These are phyloP conservation scores for Meira miltonrushii DNA, from an alignment of 1,284 basidiomycete species.

Conservation along the genomic window DNA sequence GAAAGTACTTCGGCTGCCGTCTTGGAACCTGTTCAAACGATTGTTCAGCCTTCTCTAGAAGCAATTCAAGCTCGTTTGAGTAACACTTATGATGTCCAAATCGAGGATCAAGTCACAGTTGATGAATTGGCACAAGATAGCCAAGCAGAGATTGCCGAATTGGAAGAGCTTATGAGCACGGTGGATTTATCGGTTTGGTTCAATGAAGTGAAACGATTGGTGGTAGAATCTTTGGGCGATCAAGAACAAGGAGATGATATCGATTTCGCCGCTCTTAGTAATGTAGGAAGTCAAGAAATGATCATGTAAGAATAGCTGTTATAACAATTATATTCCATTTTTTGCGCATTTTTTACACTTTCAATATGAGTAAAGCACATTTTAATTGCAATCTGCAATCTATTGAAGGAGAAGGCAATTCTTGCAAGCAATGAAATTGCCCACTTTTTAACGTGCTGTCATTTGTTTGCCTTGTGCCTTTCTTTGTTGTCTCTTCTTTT, in stretches of 20 bases:
- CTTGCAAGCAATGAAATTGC: background rate
- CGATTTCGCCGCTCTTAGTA: background rate
- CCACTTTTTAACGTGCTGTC: constrained; percentile 5
- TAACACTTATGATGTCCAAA: too few species aligned
- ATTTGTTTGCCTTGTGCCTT: constrained; percentile 27
- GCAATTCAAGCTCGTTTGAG: background rate
- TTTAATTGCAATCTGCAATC: background rate
- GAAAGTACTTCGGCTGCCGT: background rate
- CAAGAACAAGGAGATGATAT: background rate
- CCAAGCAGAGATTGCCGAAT: background rate
- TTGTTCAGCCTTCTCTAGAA: background rate
- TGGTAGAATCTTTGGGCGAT: background rate
- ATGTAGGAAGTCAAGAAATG: background rate
- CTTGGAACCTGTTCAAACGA: background rate
- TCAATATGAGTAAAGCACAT: background rate
- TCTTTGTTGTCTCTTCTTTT: constrained; percentile 42
- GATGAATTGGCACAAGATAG: background rate
- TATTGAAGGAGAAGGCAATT: background rate
- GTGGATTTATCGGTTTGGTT: background rate
- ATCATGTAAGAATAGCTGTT: background rate
- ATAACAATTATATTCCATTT: background rate
- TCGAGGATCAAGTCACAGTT: background rate
- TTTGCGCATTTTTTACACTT: background rate
- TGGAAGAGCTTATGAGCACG: background rate
- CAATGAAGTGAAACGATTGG: constrained; percentile 3